Evolutionary conservation across 176 grass and related monocot species (phyloP).

Genomic region (Phoenix roebelenii): DNA sequence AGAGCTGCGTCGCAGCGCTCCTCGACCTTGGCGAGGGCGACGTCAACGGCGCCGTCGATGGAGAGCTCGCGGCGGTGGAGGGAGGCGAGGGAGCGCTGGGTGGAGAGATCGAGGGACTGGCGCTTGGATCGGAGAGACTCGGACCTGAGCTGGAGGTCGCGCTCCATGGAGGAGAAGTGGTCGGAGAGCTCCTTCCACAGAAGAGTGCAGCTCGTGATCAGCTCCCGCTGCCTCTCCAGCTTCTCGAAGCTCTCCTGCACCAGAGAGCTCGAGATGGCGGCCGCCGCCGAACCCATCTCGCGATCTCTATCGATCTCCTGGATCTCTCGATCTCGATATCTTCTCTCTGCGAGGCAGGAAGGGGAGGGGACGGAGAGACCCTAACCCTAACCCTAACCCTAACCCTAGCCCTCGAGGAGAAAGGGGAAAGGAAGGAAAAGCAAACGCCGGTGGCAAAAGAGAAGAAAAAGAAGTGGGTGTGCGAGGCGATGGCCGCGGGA

Average conservation of each 20-base stretch:
- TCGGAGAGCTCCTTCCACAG: slow-evolving; percentile 71
- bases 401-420: slow-evolving; percentile 10
- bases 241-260: slow-evolving; percentile 59
- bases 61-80: slow-evolving; percentile 44
- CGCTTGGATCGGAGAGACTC: slow-evolving; percentile 56
- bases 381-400: slow-evolving; percentile 64
- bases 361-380: slow-evolving; percentile 15
- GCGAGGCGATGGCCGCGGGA: background rate
- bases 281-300: slow-evolving; percentile 28
- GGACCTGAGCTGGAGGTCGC: slow-evolving; percentile 43
- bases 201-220: slow-evolving; percentile 55
- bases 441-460: background rate
- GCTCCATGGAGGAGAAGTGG: slow-evolving; percentile 55
- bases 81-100: slow-evolving; percentile 35
- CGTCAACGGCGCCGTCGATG: slow-evolving; percentile 44
- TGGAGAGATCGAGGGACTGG: slow-evolving; percentile 31
- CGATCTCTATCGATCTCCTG: background rate
- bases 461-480: background rate
- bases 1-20: slow-evolving; percentile 21
- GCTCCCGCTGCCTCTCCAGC: slow-evolving; percentile 71
- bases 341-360: background rate
- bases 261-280: slow-evolving; percentile 10
- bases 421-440: slow-evolving; percentile 4
- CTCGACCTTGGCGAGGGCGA: slow-evolving; percentile 38
- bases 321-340: background rate